These are phyloP conservation scores for Hypoxylon sp. DNA, from an alignment of 2,329 filamentous ascomycete species.

Conservation along the genomic window DNA sequence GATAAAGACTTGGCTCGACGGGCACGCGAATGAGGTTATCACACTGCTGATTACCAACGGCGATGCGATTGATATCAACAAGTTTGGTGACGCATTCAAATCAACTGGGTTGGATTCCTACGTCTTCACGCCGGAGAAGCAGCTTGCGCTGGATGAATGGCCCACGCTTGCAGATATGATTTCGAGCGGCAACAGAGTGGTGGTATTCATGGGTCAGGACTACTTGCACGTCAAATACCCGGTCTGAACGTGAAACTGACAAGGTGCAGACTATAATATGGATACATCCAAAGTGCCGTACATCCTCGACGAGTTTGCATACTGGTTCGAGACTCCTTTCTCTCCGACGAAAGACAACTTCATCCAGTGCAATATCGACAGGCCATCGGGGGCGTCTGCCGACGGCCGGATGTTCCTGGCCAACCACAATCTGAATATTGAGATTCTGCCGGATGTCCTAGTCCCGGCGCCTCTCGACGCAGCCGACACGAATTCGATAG, in stretches of 20 bases:
- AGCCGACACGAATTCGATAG: constrained; percentile 63
- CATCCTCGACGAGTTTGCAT: constrained; percentile 74
- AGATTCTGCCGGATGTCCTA: constrained; percentile 55
- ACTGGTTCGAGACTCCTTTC: constrained; percentile 81
- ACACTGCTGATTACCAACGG: constrained; percentile 75
- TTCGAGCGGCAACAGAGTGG: constrained; percentile 71
- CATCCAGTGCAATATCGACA: constrained; percentile 75
- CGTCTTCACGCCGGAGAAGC: constrained; percentile 66
- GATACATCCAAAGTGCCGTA: constrained; percentile 69
- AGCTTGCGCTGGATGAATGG: constrained; percentile 68
- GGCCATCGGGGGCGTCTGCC: constrained; percentile 65
- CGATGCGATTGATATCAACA: constrained; percentile 69
- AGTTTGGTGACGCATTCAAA: constrained; percentile 69
- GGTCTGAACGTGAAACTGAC: constrained; percentile 37
- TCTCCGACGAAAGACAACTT: constrained; percentile 73
- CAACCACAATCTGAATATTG: constrained; percentile 59
- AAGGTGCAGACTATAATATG: constrained; percentile 69
- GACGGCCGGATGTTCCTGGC: constrained; percentile 62
- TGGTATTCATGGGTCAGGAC: constrained; percentile 77
- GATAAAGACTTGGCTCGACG: constrained; percentile 73
- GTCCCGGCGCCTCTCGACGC: constrained; percentile 55
- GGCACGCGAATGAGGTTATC: constrained; percentile 72
- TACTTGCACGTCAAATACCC: no score
- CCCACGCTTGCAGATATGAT: constrained; percentile 80
- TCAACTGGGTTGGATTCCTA: constrained; percentile 69